phyloP scores from a whole-genome alignment of 2,329 filamentous ascomycete species.

The Colletotrichum noveboracense region DNA sequence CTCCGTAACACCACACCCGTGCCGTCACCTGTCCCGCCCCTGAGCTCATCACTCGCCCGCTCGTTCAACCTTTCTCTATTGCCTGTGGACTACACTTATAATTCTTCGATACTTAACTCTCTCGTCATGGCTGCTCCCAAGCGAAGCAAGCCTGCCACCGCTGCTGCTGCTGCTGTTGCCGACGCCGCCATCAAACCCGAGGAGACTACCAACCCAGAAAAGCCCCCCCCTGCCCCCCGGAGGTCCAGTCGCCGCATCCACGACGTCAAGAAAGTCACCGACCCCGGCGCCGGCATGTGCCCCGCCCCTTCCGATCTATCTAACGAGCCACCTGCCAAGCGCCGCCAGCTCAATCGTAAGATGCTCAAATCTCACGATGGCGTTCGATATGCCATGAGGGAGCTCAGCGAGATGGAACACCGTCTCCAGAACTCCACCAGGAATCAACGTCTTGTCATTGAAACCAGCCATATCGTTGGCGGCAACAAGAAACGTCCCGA shows the following conservation, averaged over 20 bases:
- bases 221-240: background rate
- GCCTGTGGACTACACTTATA: background rate
- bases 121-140: slow-evolving; percentile 30
- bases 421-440: slow-evolving; percentile 48
- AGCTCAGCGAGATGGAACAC: slow-evolving; percentile 55
- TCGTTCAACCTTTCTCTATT: background rate
- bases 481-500: background rate
- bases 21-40: slow-evolving; percentile 3
- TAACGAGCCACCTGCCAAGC: background rate
- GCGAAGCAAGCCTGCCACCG: slow-evolving; percentile 37
- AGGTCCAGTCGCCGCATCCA: slow-evolving; percentile 13
- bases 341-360: background rate
- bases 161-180: slow-evolving; percentile 17
- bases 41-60: background rate
- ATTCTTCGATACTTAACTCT: background rate
- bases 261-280: slow-evolving; percentile 10
- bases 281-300: slow-evolving; percentile 3
- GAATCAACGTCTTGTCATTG: slow-evolving; percentile 51
- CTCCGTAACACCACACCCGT: background rate
- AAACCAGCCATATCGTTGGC: slow-evolving; percentile 39
- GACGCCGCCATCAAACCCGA: background rate
- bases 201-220: background rate
- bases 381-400: slow-evolving; percentile 45
- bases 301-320: background rate
- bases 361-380: slow-evolving; percentile 26